Base-by-base conservation (phyloP, 2,329 filamentous ascomycete species). In the Xylaria digitata region DNA sequence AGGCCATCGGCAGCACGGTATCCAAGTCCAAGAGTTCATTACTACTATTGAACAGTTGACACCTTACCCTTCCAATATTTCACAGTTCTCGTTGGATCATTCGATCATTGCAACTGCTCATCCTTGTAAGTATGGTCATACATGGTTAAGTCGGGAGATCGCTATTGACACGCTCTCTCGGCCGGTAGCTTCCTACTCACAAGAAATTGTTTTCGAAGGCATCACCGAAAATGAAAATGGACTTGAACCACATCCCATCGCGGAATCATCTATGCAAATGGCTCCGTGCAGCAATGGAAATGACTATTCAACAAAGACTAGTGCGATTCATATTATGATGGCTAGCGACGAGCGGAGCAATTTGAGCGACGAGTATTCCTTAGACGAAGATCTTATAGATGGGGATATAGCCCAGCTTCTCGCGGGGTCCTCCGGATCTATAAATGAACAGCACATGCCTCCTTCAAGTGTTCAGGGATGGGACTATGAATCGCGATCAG, bases 381-480 rank as follows among this genome's bases (percentile, higher is more conserved):
- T 77, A 37, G 71, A 72, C 23, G 73, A 71, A 32, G 75, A 69
- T 19, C 42, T 73, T 26, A 56, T 60, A 60, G 74, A 76, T 30
- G 70, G 74, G 61, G 75, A 75, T 34, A 76, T 78, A 42, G 40
- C 67, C 34, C 66, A 54, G 13, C 68, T 77, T 37, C 52, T 74
- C 17, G 46, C 68, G 3, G 50, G 34, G 1, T 23, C 62, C 17
- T 30, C 57, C 1, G 37, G 45, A 2, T 42, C 21, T 45, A 49
- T 71, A 30, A 63, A 70, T 32, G 74, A 75, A 62, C 65, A 61
- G 7, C 68, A 73, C 15, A 66, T 76, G 30, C 74, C 76, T 3
- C 76, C 75, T 34, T 75, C 80, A 5, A 82, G 78, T 58, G 72
- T 81, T n/a, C 69, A 74, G 64, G 71, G 65, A 61, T 77, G 76